These are phyloP conservation scores for Diutina siamensis DNA, from an alignment of 1,139 yeast species.

Conservation along the genomic window DNA sequence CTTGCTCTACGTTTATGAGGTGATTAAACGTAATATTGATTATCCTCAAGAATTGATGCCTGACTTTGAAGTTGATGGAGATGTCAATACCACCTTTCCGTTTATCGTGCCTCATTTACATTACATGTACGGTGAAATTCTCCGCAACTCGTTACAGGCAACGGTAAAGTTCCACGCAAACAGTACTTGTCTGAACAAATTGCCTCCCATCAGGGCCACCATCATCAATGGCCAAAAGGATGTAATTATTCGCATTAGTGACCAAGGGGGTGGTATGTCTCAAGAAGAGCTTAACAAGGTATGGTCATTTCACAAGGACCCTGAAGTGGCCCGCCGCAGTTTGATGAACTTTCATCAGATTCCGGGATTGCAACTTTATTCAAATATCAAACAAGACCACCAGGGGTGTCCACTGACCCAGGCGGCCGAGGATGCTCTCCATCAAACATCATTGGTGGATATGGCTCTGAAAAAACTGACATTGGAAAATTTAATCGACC, in stretches of 20 bases:
- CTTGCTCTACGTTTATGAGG: constrained; percentile 40
- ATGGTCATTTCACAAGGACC: constrained; percentile 78
- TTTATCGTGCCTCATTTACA: constrained; percentile 80
- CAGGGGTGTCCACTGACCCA: constrained; percentile 7
- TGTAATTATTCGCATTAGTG: constrained; percentile 70
- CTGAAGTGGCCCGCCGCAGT: constrained; percentile 43
- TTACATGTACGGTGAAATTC: constrained; percentile 74
- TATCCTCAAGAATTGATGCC: constrained; percentile 62
- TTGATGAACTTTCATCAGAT: constrained; percentile 54
- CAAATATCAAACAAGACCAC: constrained; percentile 20
- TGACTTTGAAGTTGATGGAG: constrained; percentile 62
- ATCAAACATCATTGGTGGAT: constrained; percentile 28
- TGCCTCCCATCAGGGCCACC: constrained; percentile 65
- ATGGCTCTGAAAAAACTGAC: constrained; percentile 28
- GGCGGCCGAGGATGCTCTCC: constrained; percentile 11
- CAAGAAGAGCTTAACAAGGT: constrained; percentile 46
- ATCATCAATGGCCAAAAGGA: constrained; percentile 56
- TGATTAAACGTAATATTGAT: constrained; percentile 30
- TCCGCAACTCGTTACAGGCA: constrained; percentile 78
- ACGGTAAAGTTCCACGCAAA: constrained; percentile 38
- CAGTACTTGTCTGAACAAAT: constrained; percentile 18
- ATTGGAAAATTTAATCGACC: constrained; percentile 38
- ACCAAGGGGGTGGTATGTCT: constrained; percentile 79
- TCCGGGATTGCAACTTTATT: constrained; percentile 43
- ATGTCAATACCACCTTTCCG: constrained; percentile 51